A percentile compares a stretch with the other conserved stretches of the same genome.
Evolutionary conservation across 176 grass and related monocot species (phyloP).

Genomic region (Oryza officinalis): DNA sequence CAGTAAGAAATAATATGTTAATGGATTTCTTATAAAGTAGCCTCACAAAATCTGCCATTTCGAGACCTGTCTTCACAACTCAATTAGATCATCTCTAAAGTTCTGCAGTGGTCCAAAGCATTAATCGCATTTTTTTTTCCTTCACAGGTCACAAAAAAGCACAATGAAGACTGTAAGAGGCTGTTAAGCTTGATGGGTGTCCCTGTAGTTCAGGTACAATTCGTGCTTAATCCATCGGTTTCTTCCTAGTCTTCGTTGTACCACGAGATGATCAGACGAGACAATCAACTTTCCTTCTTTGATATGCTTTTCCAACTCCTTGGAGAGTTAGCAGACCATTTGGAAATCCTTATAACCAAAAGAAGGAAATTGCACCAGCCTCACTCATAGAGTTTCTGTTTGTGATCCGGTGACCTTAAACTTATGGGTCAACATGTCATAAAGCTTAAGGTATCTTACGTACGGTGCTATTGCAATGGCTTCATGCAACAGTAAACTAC

Average conservation of each 20-base stretch:
- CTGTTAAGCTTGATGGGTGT: slow-evolving; percentile 87
- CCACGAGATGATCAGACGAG: not conserved
- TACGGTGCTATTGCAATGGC: not conserved
- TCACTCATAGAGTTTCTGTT: slow-evolving; percentile 1
- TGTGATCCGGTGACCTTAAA: slow-evolving; percentile 10
- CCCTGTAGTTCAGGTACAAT: slow-evolving; percentile 75
- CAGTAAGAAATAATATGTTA: not conserved
- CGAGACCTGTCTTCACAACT: not conserved
- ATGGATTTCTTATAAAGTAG: slow-evolving; percentile 27
- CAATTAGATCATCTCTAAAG: not conserved
- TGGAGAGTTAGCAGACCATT: slow-evolving; percentile 1
- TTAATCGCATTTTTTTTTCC: not conserved
- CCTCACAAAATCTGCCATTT: slow-evolving; percentile 11
- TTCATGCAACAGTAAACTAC: slow-evolving; percentile 16
- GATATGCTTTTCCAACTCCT: slow-evolving; percentile 15
- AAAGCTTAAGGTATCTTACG: not conserved
- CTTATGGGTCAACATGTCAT: not conserved
- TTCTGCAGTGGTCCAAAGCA: not conserved
- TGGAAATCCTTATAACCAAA: slow-evolving; percentile 6
- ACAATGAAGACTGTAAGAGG: slow-evolving; percentile 87
- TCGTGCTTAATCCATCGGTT: slow-evolving; percentile 7
- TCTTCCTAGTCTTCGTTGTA: not conserved
- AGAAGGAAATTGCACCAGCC: slow-evolving; percentile 1
- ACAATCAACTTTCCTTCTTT: not conserved
- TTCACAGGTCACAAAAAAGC: slow-evolving; percentile 66